Evolutionary conservation across 345 rosid genomes (phyloP), one percentile per base, ranked within the genome.

Genomic region (Erodium maritimum): DNA sequence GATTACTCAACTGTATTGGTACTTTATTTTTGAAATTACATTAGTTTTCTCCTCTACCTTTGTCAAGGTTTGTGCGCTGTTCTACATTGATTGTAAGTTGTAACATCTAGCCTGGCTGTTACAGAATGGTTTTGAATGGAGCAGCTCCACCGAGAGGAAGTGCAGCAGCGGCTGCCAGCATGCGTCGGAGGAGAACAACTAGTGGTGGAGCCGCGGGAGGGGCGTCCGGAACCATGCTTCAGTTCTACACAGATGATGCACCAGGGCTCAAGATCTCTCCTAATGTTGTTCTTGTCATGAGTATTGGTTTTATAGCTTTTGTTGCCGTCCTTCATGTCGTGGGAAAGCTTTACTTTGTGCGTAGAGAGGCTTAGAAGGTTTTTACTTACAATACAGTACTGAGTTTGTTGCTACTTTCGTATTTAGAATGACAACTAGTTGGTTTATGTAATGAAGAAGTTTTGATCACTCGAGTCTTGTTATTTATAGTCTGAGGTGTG

Each of bases 241-340:
- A 91, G 73, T 91, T 88, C 67, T 91, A 91, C 71, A 88, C 91
- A 0, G 96, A 91, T 64, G 95, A 90, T 72, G 84, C 91, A 0
- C 87, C 94, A 0, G 97, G 97, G 21, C 86, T 87, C 37, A 88
- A 88, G 79, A 86, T 88, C 64, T 82, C 90, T 12, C 95, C 95
- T 0, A 91, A 91, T 67, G 90, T 86, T 14, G 95, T 91, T 14
- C 90, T 82, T 62, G 75, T 84, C 1, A 84, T 91, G 96, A 86
- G 90, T 80, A 88, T 88, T 17, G 95, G 98, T 50, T 88, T 91
- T 82, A 88, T 91, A 19, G 96, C 91, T 17, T 91, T 90, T 57
- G 96, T 91, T 23, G 82, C 90, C 23, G 19, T 86, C 56, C 96
- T 91, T 42, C 98, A 91, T 72, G 95, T 86, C 42, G 75, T 76